Conservation (phyloP, 805 yeast genomes). For the Candida broadrunensis region DNA sequence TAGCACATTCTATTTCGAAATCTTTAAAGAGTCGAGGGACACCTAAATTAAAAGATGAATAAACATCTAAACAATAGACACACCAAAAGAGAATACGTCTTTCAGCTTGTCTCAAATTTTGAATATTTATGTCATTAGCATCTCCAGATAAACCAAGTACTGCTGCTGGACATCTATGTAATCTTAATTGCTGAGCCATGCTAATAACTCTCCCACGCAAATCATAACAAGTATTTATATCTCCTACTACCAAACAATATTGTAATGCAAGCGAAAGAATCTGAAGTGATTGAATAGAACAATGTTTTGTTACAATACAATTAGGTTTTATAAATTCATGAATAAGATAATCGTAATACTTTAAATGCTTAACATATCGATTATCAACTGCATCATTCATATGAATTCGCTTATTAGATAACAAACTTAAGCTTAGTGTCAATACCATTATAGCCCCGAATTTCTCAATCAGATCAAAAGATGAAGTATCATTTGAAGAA, state of each 20-base stretch:
- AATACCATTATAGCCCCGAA: slow-evolving; percentile 54
- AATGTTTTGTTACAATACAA: slow-evolving; percentile 51
- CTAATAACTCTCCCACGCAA: slow-evolving; percentile 72
- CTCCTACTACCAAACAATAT: slow-evolving; percentile 72
- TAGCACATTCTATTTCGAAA: slow-evolving; percentile 80
- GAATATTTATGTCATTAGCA: slow-evolving; percentile 36
- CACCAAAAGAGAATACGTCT: slow-evolving; percentile 85
- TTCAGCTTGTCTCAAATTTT: slow-evolving; percentile 74
- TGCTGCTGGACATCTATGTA: slow-evolving; percentile 85
- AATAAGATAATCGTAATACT: slow-evolving; percentile 58
- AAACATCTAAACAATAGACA: slow-evolving; percentile 71
- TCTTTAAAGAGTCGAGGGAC: slow-evolving; percentile 80
- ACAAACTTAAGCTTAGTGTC: slow-evolving; percentile 46
- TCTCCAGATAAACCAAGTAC: slow-evolving; percentile 58
- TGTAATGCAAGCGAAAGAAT: slow-evolving; percentile 65
- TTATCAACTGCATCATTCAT: slow-evolving; percentile 12
- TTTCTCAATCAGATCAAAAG: slow-evolving; percentile 42
- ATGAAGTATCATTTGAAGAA: slow-evolving; percentile 3
- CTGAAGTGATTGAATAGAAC: slow-evolving; percentile 69
- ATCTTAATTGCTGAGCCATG: slow-evolving; percentile 81
- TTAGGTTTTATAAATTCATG: slow-evolving; percentile 61
- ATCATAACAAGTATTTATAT: slow-evolving; percentile 69
- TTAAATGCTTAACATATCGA: slow-evolving; percentile 21
- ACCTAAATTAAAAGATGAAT: slow-evolving; percentile 73
- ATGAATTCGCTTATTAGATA: slow-evolving; percentile 39